Evolutionary conservation across 352 stramenopile genomes (phyloP), one percentile per base, ranked within the genome.

Genomic region (Globisporangium mamillatum): DNA sequence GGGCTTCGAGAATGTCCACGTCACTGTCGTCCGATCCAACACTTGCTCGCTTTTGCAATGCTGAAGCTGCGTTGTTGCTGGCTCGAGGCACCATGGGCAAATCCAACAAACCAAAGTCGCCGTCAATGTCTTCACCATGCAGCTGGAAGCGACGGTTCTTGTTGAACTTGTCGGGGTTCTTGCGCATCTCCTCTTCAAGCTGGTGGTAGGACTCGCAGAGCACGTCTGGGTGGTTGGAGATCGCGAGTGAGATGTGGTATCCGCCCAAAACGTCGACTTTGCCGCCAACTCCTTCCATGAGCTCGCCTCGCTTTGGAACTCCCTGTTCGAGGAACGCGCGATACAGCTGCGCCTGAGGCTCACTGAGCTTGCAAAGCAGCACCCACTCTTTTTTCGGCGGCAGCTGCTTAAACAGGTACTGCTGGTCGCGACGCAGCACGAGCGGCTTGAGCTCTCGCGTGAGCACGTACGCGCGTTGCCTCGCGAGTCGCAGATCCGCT

Each of bases 311-410:
- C 57, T 69, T 89, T 0, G 86, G 86, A 12, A 94, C 84, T 7
- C 86, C 86, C 66, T 70, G 48, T 29, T 86, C 34, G 7, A 94
- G 68, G 65, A 96, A 96, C 3, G 69, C 66, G 9, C 84, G 83
- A 52, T 97, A 96, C n/a, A 96, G 56, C 18, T 80, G 63, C 6
- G 77, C 81, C 66, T 97, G 90, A 9, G 84, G 38, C 20, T 92
- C 79, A 14, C 83, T 93, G 8, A 97, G 73, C 64, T 93, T 91
- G 68, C 85, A 95, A 48, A 94, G 72, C 7, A 97, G 27, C 24
- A 97, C 90, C 74, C 86, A 96, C 65, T 97, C 90, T 61, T 95
- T 93, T 73, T 97, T 97, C 0, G 88, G 88, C 20, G 90, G 90
- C 46, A 97, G 65, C 58, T 95, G 88, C 8, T 74, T 77, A 62